These are phyloP conservation scores for Incumbomyces lentus DNA, from an alignment of 2,329 filamentous ascomycete species.

Conservation along the genomic window DNA sequence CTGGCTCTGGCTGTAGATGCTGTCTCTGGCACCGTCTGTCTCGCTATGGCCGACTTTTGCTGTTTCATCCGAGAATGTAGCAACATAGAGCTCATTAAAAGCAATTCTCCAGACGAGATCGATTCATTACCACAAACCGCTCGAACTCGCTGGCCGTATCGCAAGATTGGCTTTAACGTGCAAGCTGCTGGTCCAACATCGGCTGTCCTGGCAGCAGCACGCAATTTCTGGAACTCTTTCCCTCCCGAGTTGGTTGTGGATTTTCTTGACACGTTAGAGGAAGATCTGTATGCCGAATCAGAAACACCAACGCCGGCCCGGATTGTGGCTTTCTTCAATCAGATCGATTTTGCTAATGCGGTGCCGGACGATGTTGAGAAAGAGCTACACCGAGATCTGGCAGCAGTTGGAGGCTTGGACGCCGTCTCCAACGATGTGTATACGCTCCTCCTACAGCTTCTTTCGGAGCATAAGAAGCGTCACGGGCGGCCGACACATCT, in stretches of 20 bases:
- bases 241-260: conserved; percentile 58
- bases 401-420: conserved; percentile 48
- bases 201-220: conserved; percentile 57
- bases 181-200: conserved; percentile 45
- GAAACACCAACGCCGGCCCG: conserved; percentile 60
- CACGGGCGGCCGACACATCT: neutral
- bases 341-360: conserved; percentile 65
- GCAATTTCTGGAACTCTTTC: conserved; percentile 60
- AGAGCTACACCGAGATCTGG: conserved; percentile 58
- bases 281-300: conserved; percentile 65
- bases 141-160: conserved; percentile 31
- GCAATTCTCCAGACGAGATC: conserved; percentile 48
- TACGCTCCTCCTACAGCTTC: conserved; percentile 38
- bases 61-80: conserved; percentile 72
- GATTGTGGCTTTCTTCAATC: conserved; percentile 68
- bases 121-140: conserved; percentile 25
- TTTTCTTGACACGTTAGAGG: conserved; percentile 56
- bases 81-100: conserved; percentile 60
- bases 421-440: conserved; percentile 42
- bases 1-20: conserved; percentile 67
- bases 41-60: conserved; percentile 71
- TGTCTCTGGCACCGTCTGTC: conserved; percentile 64
- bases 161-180: conserved; percentile 37
- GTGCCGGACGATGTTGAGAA: conserved; percentile 73
- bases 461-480: conserved; percentile 1